Evolutionary conservation across 352 stramenopile genomes (phyloP), one percentile per base, ranked within the genome.

Genomic region (Globisporangium echinulatum): DNA sequence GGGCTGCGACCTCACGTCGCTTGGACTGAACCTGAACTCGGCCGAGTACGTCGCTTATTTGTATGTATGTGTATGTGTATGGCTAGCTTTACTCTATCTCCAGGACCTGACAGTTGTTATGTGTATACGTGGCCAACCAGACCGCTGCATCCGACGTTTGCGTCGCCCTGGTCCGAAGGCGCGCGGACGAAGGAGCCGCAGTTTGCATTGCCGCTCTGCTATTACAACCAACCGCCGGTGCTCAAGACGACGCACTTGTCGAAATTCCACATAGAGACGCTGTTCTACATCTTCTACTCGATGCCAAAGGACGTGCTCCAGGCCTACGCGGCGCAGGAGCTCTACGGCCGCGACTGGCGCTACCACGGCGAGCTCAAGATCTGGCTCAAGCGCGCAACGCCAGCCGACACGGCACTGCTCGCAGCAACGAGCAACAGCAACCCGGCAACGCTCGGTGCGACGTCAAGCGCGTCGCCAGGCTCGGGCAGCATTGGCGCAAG

Each of bases 271-370:
- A 77, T 98, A 50, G 96, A 99, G 84, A 99, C 97, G 56, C 79
- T 99, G 25, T 99, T 99, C 78, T 99, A 98, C 81, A 97, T 99
- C 68, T 99, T 99, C 75, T 99, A 99, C 79, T 92, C 92, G 56
- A 96, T 99, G 82, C 97, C 97, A 49, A 97, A 98, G 79, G 97
- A 99, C 73, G 88, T 97, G 5, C 75, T 99, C 54, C 97, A 99
- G 76, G 87, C 88, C 5, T 94, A 92, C 52, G 79, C 82, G 10
- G 88, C 87, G 11, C 87, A 97, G 61, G 88, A 97, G 67, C 75
- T 97, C 17, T 91, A 96, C 61, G 90, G 78, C 53, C 90, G 97
- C 56, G 96, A 99, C 63, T 99, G 97, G 97, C 88, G 90, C 61
- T 99, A 98, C 77, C 96, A 99, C 67, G 80, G 72, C 11, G 96